Percentiles rank a stretch among this genome's conserved stretches.
Evolutionary conservation across 345 rosid genomes (phyloP).

Genomic region (Clarkia xantiana): DNA sequence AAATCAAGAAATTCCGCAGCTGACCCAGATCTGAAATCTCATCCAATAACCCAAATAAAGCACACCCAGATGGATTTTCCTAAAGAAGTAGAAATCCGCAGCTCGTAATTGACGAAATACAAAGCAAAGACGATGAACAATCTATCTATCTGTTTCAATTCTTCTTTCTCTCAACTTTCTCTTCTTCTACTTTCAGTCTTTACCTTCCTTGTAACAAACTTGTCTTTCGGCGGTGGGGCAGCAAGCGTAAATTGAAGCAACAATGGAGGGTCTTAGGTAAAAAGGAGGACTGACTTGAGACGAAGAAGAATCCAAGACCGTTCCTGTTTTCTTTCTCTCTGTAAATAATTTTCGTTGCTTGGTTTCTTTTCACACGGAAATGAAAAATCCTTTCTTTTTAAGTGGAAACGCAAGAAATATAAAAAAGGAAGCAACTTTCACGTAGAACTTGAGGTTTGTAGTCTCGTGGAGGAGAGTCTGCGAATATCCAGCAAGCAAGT

Average conservation of each 20-base stretch:
- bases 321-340: constrained; percentile 5
- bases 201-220: constrained; percentile 19
- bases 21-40: constrained; percentile 4
- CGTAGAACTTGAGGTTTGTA: no score
- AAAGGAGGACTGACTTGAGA: constrained; percentile 9
- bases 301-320: constrained; percentile 66
- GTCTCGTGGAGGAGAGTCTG: no score
- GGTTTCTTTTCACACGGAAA: background rate
- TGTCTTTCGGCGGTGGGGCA: constrained; percentile 27
- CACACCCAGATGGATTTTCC: constrained; percentile 1
- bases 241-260: constrained; percentile 32
- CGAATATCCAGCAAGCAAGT: no score
- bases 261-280: constrained; percentile 11
- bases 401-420: background rate
- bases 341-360: no score
- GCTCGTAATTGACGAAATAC: background rate
- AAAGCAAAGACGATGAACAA: background rate
- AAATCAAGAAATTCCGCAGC: constrained; percentile 1
- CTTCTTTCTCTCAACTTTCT: constrained; percentile 3
- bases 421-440: background rate
- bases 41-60: constrained; percentile 8
- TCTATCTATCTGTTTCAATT: constrained; percentile 6
- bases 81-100: background rate
- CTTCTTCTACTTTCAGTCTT: constrained; percentile 13
- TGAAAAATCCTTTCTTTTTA: background rate